Conservation (phyloP, 2,329 filamentous ascomycete species). For the Emergomyces orientalis region DNA sequence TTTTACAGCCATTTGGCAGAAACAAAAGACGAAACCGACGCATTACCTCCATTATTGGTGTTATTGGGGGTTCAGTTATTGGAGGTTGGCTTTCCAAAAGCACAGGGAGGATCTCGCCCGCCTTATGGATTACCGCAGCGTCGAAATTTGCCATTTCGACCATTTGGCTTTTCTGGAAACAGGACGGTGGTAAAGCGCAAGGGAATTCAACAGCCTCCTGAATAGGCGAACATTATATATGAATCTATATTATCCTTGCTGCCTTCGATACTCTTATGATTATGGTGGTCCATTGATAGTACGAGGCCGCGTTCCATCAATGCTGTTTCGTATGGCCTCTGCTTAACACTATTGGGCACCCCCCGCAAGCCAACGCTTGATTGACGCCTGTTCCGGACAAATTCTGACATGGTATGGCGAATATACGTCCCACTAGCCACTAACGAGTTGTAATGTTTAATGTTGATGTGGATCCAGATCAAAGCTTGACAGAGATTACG, state of each 20-base stretch:
- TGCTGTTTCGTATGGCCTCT: background rate
- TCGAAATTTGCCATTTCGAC: conserved; percentile 31
- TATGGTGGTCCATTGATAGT: background rate
- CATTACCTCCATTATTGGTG: conserved; percentile 29
- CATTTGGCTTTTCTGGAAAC: conserved; percentile 33
- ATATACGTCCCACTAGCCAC: background rate
- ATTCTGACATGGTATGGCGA: no score
- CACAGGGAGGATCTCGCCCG: conserved; percentile 35
- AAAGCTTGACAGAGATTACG: background rate
- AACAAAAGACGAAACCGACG: conserved; percentile 34
- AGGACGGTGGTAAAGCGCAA: background rate
- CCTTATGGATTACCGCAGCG: conserved; percentile 36
- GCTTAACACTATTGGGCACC: background rate
- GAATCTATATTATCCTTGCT: background rate
- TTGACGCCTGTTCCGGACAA: background rate
- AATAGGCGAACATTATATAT: background rate
- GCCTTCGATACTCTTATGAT: background rate
- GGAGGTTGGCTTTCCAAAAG: conserved; percentile 37
- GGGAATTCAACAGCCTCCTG: background rate
- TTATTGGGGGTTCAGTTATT: conserved; percentile 34
- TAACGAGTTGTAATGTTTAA: background rate
- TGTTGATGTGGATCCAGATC: background rate
- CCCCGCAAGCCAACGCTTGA: background rate
- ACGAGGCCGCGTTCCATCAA: background rate
- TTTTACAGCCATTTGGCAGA: conserved; percentile 25